These are phyloP conservation scores for Phytopythium montanum DNA, from an alignment of 352 stramenopile species.

Conservation along the genomic window DNA sequence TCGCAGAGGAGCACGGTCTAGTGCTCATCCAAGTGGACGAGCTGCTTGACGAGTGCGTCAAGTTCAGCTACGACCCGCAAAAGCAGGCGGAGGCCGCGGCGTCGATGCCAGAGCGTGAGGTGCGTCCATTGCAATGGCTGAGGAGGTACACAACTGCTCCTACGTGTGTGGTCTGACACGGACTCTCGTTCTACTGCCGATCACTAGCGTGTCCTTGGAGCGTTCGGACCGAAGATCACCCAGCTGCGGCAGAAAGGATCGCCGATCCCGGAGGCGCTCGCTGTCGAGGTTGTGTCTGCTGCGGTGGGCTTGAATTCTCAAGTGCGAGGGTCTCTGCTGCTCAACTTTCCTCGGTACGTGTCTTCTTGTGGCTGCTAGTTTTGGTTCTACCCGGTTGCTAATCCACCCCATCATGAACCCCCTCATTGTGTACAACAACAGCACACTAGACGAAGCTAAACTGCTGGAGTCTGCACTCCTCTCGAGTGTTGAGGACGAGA, in stretches of 20 bases:
- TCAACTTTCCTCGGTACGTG: slow-evolving; percentile 52
- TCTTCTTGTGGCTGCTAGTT: neutral
- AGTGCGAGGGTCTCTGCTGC: slow-evolving; percentile 12
- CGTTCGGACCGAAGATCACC: slow-evolving; percentile 40
- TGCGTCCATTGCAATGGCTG: slow-evolving; percentile 11
- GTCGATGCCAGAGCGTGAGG: slow-evolving; percentile 40
- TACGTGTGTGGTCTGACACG: neutral
- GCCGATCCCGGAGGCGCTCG: slow-evolving; percentile 33
- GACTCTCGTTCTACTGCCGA: neutral
- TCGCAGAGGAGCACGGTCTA: slow-evolving; percentile 37
- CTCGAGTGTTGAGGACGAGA: slow-evolving; percentile 8
- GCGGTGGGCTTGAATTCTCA: slow-evolving; percentile 5
- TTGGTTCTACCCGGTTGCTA: neutral
- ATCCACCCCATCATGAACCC: neutral
- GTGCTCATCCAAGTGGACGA: slow-evolving; percentile 33
- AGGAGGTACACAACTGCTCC: neutral
- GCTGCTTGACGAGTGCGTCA: slow-evolving; percentile 52
- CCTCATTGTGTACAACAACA: slow-evolving; percentile 5
- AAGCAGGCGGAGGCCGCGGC: slow-evolving; percentile 37
- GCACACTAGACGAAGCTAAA: slow-evolving; percentile 47
- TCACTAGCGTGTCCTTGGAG: slow-evolving; percentile 46
- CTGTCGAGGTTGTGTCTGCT: slow-evolving; percentile 46
- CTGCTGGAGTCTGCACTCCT: slow-evolving; percentile 40
- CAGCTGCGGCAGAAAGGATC: slow-evolving; percentile 43
- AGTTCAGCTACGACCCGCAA: slow-evolving; percentile 40